Conservation (phyloP, 257 asterid species). For the Primulina eburnea region DNA sequence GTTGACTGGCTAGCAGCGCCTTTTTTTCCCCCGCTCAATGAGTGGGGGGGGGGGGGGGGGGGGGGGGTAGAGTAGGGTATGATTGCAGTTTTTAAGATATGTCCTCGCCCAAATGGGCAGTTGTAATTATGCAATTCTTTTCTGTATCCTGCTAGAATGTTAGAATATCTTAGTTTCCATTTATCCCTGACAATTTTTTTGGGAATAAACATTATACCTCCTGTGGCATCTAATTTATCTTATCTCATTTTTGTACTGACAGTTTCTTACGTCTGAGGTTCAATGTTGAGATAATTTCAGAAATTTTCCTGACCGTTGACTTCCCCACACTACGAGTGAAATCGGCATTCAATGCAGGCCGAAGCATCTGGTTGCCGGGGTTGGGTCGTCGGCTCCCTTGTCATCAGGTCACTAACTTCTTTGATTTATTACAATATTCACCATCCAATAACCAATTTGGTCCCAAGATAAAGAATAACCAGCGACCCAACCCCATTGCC, state of each 20-base stretch:
- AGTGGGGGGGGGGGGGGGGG: background rate
- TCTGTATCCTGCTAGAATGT: conserved; percentile 19
- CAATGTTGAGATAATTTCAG: no score
- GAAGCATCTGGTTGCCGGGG: no score
- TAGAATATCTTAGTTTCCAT: conserved; percentile 19
- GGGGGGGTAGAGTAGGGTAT: conserved; percentile 6
- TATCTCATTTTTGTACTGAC: background rate
- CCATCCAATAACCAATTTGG: no score
- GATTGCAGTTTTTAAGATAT: conserved; percentile 24
- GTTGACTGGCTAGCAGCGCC: conserved; percentile 36
- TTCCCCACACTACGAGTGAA: no score
- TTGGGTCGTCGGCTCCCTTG: no score
- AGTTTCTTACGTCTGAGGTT: no score
- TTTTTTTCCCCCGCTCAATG: background rate
- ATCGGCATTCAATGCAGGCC: no score
- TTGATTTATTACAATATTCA: no score
- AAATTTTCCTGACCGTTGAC: no score
- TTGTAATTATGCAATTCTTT: conserved; percentile 64
- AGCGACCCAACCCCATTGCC: no score
- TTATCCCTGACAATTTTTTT: conserved; percentile 18
- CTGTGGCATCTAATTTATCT: background rate
- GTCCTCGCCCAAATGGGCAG: conserved; percentile 45
- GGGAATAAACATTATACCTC: background rate
- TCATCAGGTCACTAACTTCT: no score
- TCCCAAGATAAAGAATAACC: no score